phyloP scores from a whole-genome alignment of 345 rosid species.

The Populus ilicifolia region DNA sequence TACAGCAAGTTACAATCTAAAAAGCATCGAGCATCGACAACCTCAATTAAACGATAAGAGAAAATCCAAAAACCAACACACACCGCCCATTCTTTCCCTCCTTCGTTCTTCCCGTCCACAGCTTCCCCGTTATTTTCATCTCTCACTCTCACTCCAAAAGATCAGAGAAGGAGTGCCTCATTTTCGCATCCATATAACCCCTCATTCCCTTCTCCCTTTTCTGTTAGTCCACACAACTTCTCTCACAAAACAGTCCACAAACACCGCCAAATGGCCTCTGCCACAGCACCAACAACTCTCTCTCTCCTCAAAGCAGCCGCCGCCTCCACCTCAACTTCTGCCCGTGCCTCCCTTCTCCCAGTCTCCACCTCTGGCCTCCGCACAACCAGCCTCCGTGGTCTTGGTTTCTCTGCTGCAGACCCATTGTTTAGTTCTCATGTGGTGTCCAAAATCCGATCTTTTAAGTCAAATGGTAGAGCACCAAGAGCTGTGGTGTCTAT shows the following conservation, averaged over 20 bases:
- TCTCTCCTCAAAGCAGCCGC: constrained; percentile 59
- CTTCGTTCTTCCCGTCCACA: constrained; percentile 41
- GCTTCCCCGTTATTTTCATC: constrained; percentile 9
- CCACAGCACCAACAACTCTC: constrained; percentile 59
- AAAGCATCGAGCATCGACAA: constrained; percentile 38
- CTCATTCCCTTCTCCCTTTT: not conserved
- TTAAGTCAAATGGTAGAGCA: constrained; percentile 25
- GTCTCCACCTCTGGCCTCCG: constrained; percentile 30
- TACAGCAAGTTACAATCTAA: not conserved
- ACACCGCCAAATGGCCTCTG: constrained; percentile 46
- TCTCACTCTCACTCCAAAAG: not conserved
- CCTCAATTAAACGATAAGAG: constrained; percentile 73
- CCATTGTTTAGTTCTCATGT: constrained; percentile 47
- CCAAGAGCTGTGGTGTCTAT: constrained; percentile 53
- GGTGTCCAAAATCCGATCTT: constrained; percentile 38
- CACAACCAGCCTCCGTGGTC: constrained; percentile 34
- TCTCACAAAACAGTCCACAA: not conserved
- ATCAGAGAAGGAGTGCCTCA: not conserved
- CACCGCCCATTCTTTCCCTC: constrained; percentile 28
- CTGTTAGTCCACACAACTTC: not conserved
- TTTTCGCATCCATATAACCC: constrained; percentile 1
- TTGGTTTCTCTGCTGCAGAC: constrained; percentile 60
- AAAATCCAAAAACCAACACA: constrained; percentile 21
- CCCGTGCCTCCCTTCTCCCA: constrained; percentile 45
- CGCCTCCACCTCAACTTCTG: constrained; percentile 33